Conservation (phyloP, 164 flowering plant genomes). For the Annona squamosa region DNA sequence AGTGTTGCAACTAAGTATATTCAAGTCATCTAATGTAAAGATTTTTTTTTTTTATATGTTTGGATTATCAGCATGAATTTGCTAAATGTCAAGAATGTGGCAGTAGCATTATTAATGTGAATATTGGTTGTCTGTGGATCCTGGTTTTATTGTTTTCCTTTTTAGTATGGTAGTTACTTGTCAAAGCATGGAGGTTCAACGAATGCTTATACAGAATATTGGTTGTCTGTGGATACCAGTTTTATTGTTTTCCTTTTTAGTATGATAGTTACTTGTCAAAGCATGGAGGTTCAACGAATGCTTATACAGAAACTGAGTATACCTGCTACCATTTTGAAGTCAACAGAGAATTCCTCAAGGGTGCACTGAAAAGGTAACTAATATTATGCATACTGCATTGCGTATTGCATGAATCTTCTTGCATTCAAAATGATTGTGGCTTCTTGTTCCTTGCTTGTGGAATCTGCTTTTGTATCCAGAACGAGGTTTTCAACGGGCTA, state of each 20-base stretch:
- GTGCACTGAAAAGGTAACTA: slow-evolving; percentile 73
- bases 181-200: slow-evolving; percentile 98
- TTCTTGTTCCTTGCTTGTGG: not conserved
- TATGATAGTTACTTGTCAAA: slow-evolving; percentile 97
- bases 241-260: slow-evolving; percentile 28
- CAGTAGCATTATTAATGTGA: too few relatives aligned
- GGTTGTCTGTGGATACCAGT: not conserved
- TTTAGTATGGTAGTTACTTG: slow-evolving; percentile 91
- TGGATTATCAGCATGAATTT: too few relatives aligned
- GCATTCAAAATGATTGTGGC: not conserved
- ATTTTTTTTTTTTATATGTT: too few relatives aligned
- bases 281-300: slow-evolving; percentile 98
- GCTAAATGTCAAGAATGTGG: too few relatives aligned
- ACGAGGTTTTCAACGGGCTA: not conserved
- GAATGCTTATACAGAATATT: slow-evolving; percentile 82
- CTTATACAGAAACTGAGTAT: slow-evolving; percentile 84
- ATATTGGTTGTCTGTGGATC: not conserved
- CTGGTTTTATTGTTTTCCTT: slow-evolving; percentile 10
- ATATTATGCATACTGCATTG: not conserved
- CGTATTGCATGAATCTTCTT: not conserved
- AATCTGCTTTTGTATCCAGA: not conserved
- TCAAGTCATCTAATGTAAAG: too few relatives aligned
- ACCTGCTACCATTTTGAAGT: slow-evolving; percentile 98
- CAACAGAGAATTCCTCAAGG: slow-evolving; percentile 74
- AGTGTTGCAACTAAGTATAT: too few relatives aligned